Base-by-base conservation (phyloP, 2,329 filamentous ascomycete genomes). In the Diplocarpon rosae region DNA sequence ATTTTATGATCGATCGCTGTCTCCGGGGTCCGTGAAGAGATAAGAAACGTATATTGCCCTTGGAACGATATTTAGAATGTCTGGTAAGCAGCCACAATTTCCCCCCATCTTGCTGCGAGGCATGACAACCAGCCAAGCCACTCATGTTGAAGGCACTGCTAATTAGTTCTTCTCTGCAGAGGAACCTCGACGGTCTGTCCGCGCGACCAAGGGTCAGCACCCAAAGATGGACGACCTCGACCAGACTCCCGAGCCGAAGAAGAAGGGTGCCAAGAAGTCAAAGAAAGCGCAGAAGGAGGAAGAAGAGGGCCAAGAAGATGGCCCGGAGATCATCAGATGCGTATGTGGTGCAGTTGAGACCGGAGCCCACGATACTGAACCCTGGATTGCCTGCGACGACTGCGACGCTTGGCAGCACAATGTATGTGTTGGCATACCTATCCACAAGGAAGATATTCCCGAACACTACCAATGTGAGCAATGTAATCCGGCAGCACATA, bases 331-430 rank as follows among this genome's bases (percentile, higher is more conserved):
- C 54, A 94, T 96, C 52, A 83, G 90, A 54, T 98, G 90, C 64
- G 84, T 95, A 39, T 98, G 90, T 61, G 90, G 92, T 54, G 83
- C 86, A 47, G 85, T 85, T 36, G 83, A 85, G 56, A 83, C 88
- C 54, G 84, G 89, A 48, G 85, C 90, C 55, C 85, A 93, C 55
- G 81, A 85, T 12, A 85, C 84, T 53, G 83, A 92, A 56, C 81
- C 88, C 42, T 96, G 94, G 88, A 95, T 98, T 58, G 87, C 85
- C 49, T 98, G 92, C 69, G 92, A 98, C 64, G 78, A 76, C 37
- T 98, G 92, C 65, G 79, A 78, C 39, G 90, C 83, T 34, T 98
- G 92, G 92, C 92, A 98, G 66, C 92, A 98, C 66, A 95, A 95
- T 59, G 82, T 93, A 52, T 98, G 92, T 62, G 86, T 98, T 71